Evolutionary conservation across 441 rosid genomes (phyloP), one percentile per base, ranked within the genome.

Genomic region (Pelargonium myrrhifolium): DNA sequence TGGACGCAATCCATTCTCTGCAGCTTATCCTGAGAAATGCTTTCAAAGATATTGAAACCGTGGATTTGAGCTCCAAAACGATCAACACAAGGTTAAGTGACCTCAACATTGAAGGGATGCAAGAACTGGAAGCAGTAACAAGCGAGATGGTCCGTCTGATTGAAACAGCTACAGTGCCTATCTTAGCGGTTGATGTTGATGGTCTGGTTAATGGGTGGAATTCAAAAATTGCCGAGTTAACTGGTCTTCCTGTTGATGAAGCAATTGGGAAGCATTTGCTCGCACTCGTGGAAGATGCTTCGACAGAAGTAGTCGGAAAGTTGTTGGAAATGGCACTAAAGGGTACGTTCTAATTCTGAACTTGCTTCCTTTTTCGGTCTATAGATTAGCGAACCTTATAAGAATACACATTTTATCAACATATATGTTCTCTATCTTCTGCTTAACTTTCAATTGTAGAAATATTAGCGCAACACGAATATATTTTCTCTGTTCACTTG

Each of bases 1-100:
- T 91, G 92, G 96, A 91, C 74, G 88, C 97, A 6, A 83, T 89
- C 76, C 92, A 89, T 74, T 91, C 97, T 66, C 71, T 91, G 76
- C 96, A 86, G 83, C 82, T 91, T 71, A 91, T 91, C 81, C 74
- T 91, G 68, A 80, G 82, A 75, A 89, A 83, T 47, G 75, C 97
- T 53, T 76, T 89, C 80, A 81, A 82, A 63, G 85, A 84, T 64
- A n/a, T 45, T 53, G 83, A 84, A 66, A 66, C 42, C 42, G 78
- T 42, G 45, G 83, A 77, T 18, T 53, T 15, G 40, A 78, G 82
- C 64, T 75, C 88, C 42, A 86, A 84, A 73, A 65, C 72, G 68
- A 78, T 78, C 71, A 70, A 81, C 71, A 80, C 78, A 24, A 81
- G 83, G 28, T 56, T 74, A 31, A 69, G 75, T 74, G 88, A 86